Evolutionary conservation across 805 yeast genomes (phyloP).

Genomic region (Kodamaea jinghongensis): DNA sequence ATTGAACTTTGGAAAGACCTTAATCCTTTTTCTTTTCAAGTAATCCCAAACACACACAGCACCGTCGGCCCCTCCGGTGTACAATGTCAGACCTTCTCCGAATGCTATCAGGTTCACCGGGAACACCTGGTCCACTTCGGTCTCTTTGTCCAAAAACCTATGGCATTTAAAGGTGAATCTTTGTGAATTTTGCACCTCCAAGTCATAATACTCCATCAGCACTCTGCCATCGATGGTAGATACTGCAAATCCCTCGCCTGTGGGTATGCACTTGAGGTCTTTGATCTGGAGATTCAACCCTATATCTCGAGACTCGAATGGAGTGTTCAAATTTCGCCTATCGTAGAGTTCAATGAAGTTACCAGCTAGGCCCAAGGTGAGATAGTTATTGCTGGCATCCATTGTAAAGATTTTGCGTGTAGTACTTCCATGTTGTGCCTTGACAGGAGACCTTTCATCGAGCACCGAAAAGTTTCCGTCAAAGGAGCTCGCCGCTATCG

Average conservation of each 20-base stretch:
- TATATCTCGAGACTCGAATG: constrained; percentile 53
- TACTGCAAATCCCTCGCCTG: constrained; percentile 56
- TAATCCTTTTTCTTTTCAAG: constrained; percentile 41
- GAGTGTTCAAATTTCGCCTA: constrained; percentile 41
- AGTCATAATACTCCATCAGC: constrained; percentile 65
- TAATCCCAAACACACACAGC: constrained; percentile 51
- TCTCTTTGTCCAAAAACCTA: constrained; percentile 37
- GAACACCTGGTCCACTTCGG: constrained; percentile 49
- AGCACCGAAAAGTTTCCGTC: constrained; percentile 49
- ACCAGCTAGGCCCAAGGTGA: constrained; percentile 55
- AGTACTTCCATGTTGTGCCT: constrained; percentile 13
- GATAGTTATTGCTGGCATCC: constrained; percentile 47
- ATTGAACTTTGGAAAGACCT: constrained; percentile 35
- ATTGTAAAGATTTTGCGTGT: constrained; percentile 58
- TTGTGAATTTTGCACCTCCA: constrained; percentile 37
- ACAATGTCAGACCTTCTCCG: constrained; percentile 34
- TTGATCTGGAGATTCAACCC: constrained; percentile 68
- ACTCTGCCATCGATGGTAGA: constrained; percentile 83
- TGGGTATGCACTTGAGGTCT: constrained; percentile 53
- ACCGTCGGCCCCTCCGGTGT: constrained; percentile 54
- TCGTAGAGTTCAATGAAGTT: constrained; percentile 60
- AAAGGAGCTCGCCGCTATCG: constrained; percentile 58
- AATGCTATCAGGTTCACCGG: constrained; percentile 52
- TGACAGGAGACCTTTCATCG: constrained; percentile 30
- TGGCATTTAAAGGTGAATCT: constrained; percentile 85